Conservation (phyloP, 768 basidiomycete genomes). For the Auricularia auricula-judae region DNA sequence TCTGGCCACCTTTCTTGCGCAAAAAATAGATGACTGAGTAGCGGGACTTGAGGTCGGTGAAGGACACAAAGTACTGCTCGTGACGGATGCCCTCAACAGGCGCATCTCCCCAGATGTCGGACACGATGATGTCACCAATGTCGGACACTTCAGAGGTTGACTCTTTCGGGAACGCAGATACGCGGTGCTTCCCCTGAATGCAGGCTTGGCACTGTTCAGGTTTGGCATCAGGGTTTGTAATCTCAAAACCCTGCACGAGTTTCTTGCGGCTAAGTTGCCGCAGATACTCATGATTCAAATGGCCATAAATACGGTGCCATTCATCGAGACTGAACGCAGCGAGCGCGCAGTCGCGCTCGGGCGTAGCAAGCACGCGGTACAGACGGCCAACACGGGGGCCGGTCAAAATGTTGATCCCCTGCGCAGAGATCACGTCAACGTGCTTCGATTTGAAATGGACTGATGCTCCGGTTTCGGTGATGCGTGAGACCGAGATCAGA, state of each 20-base stretch:
- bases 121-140: neutral
- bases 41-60: constrained; percentile 6
- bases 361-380: neutral
- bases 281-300: constrained; percentile 13
- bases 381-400: neutral
- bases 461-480: neutral
- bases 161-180: neutral
- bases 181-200: constrained; percentile 26
- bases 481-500: neutral
- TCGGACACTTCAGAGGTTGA: neutral
- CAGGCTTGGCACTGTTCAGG: constrained; percentile 24
- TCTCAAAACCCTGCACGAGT: constrained; percentile 15
- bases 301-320: constrained; percentile 19
- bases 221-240: constrained; percentile 9
- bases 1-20: constrained; percentile 3
- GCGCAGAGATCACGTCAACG: neutral
- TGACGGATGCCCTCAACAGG: neutral
- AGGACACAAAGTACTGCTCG: constrained; percentile 3
- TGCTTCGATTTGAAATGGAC: neutral
- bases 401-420: neutral
- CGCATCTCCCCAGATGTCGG: constrained; percentile 6
- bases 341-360: neutral
- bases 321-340: constrained; percentile 5
- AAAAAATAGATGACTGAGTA: constrained; percentile 4
- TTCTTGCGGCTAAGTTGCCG: constrained; percentile 7